Percentiles rank a stretch among this genome's conserved stretches.
phyloP scores from a whole-genome alignment of 2,329 filamentous ascomycete genomes.

The Talaromyces sp. region DNA sequence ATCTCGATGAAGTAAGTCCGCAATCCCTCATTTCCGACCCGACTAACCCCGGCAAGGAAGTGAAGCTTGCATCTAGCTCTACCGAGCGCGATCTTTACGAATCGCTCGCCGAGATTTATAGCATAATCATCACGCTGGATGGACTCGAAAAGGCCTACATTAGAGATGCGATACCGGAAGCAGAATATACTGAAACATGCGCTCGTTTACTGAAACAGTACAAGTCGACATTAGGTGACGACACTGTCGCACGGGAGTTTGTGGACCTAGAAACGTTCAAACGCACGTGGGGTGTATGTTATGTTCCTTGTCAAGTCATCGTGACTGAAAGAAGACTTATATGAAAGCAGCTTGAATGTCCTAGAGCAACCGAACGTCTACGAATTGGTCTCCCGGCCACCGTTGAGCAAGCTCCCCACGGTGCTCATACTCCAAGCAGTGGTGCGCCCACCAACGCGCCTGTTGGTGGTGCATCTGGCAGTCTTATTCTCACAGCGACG shows the following conservation, averaged over 20 bases:
- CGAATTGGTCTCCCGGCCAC: constrained; percentile 91
- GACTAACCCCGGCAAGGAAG: constrained; percentile 59
- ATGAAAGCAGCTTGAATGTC: constrained; percentile 72
- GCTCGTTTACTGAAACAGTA: constrained; percentile 92
- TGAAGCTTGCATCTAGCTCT: constrained; percentile 81
- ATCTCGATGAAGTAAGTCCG: constrained; percentile 73
- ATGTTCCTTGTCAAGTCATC: not conserved
- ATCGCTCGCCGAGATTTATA: constrained; percentile 94
- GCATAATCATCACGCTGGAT: constrained; percentile 92
- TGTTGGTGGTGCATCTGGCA: constrained; percentile 47
- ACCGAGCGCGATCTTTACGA: constrained; percentile 92
- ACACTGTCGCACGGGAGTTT: constrained; percentile 84
- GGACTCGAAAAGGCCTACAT: constrained; percentile 95
- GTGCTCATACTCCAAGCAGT: constrained; percentile 42
- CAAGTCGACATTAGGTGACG: constrained; percentile 86
- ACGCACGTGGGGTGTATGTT: constrained; percentile 78
- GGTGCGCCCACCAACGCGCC: constrained; percentile 22
- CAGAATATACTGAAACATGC: constrained; percentile 94
- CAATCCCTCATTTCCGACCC: constrained; percentile 12
- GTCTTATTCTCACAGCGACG: constrained; percentile 80
- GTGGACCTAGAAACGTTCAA: constrained; percentile 88
- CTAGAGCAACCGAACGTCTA: constrained; percentile 86
- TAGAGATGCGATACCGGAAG: constrained; percentile 87
- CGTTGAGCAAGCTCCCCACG: constrained; percentile 54
- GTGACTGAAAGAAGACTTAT: not conserved